Percentiles rank a stretch among this genome's conserved stretches.
Conservation (phyloP, 345 rosid genomes). For the Salix caprea region DNA sequence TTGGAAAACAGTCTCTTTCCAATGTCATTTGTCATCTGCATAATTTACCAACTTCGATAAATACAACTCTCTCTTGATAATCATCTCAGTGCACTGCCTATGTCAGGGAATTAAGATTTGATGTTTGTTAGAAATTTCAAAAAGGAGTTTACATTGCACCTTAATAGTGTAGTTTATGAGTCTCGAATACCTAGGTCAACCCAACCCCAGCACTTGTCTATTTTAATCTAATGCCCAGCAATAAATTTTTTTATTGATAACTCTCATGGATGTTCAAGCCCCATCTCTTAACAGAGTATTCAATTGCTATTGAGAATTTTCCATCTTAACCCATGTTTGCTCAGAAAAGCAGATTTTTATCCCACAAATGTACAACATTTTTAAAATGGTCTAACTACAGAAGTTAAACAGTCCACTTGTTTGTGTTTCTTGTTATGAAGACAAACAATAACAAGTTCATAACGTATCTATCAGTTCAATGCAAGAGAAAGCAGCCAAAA, state of each 20-base stretch:
- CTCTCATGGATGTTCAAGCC: background rate
- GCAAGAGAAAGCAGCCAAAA: background rate
- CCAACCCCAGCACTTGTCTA: background rate
- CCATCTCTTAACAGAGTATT: background rate
- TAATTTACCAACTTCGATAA: slow-evolving; percentile 2
- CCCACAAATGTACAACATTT: background rate
- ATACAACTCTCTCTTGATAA: background rate
- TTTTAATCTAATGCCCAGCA: background rate
- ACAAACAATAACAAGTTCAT: background rate
- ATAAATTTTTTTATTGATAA: background rate
- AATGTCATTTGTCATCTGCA: slow-evolving; percentile 79
- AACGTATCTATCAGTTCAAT: background rate
- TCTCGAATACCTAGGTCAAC: background rate
- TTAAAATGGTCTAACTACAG: background rate
- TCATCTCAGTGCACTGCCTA: background rate
- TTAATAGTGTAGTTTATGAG: background rate
- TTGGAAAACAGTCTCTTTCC: slow-evolving; percentile 82
- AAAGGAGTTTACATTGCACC: background rate
- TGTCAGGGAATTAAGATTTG: background rate
- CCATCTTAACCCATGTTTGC: background rate
- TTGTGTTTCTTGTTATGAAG: background rate
- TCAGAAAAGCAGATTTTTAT: background rate
- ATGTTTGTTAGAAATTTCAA: background rate
- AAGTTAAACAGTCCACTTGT: background rate
- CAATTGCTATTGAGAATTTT: background rate